Conservation (phyloP, 2,329 filamentous ascomycete genomes). For the Celoporthe dispersa region DNA sequence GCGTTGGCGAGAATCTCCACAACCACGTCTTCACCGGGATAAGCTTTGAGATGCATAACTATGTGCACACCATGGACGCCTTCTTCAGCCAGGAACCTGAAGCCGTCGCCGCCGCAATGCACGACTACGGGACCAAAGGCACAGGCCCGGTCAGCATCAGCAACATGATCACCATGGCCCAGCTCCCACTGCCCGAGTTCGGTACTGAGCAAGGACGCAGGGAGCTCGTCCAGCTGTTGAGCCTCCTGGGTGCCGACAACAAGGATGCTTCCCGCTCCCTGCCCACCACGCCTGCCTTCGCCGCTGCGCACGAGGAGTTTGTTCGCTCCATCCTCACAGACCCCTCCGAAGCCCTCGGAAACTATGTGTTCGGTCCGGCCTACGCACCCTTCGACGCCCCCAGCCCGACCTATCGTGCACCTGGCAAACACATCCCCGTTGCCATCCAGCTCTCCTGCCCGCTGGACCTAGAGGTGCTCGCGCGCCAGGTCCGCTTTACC, state of each 20-base stretch:
- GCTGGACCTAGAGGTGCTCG: constrained; percentile 17
- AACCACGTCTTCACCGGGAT: constrained; percentile 10
- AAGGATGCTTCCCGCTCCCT: no score
- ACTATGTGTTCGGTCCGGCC: not conserved
- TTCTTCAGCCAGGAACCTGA: constrained; percentile 24
- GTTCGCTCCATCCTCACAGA: not conserved
- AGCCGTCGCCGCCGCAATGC: constrained; percentile 16
- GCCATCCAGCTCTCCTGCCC: constrained; percentile 2
- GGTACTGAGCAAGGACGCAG: constrained; percentile 4
- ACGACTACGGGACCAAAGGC: constrained; percentile 17
- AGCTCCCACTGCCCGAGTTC: constrained; percentile 18
- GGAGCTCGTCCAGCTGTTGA: constrained; percentile 11
- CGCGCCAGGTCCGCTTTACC: constrained; percentile 8
- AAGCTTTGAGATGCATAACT: constrained; percentile 9
- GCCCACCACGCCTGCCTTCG: not conserved
- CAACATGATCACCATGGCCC: constrained; percentile 32
- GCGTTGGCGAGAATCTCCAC: constrained; percentile 35
- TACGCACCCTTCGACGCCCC: not conserved
- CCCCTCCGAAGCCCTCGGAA: not conserved
- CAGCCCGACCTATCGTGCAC: not conserved
- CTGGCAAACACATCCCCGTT: not conserved
- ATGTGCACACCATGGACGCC: constrained; percentile 19
- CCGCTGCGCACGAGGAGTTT: not conserved
- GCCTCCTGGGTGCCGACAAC: not conserved
- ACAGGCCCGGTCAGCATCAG: constrained; percentile 18